Conservation (phyloP, 148 eudicot species). For the Cornus kousa region DNA sequence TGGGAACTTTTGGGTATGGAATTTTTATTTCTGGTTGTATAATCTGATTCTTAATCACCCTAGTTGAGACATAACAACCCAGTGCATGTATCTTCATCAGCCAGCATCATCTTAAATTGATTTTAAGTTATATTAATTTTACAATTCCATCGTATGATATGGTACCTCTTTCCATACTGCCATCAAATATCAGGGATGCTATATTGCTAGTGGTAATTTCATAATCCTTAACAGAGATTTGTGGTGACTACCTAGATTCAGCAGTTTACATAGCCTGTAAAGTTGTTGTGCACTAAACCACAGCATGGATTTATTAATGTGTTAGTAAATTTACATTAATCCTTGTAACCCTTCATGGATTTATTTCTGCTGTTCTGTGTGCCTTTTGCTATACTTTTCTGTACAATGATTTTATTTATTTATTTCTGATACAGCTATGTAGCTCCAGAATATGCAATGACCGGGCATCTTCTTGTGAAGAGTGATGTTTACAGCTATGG, state of each 20-base stretch:
- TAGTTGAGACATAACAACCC: background rate
- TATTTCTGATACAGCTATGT: slow-evolving; percentile 57
- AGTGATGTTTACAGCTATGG: slow-evolving; percentile 98
- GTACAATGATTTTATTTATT: background rate
- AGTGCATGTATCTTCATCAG: background rate
- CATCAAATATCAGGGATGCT: background rate
- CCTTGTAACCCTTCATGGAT: too few species aligned
- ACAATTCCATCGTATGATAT: too few species aligned
- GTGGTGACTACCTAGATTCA: background rate
- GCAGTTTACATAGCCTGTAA: background rate
- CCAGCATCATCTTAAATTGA: background rate
- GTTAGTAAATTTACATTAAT: too few species aligned
- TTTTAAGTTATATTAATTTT: background rate
- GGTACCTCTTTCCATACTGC: background rate
- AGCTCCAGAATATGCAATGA: slow-evolving; percentile 99
- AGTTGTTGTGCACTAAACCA: too few species aligned
- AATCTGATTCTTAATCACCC: background rate
- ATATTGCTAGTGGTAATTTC: background rate
- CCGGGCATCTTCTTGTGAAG: slow-evolving; percentile 96
- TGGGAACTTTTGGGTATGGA: slow-evolving; percentile 96
- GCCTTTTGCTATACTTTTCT: background rate
- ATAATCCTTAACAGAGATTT: background rate
- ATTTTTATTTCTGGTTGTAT: background rate
- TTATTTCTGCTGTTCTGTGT: background rate
- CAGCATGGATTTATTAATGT: background rate